Percentiles rank a stretch among this genome's conserved stretches.
Conservation (phyloP, 345 rosid genomes). For the Eutrema heterophyllum region DNA sequence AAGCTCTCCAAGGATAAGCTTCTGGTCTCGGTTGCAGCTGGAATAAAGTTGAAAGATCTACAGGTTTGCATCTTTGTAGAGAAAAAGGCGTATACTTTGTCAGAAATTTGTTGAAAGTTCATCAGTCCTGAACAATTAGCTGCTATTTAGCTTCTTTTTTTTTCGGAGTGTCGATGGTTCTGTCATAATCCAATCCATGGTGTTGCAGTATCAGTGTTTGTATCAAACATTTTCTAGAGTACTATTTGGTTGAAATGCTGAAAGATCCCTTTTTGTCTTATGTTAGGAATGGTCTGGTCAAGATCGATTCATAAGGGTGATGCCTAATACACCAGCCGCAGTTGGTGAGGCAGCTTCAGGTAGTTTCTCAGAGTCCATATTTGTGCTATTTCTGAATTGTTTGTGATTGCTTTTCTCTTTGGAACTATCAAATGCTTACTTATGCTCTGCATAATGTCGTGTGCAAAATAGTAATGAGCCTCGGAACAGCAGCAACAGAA, state of each 20-base stretch:
- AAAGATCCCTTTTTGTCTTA: neutral
- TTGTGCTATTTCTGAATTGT: neutral
- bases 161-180: neutral
- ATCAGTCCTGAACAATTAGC: neutral
- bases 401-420: neutral
- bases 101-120: neutral
- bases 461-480: constrained; percentile 53
- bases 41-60: constrained; percentile 67
- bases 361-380: neutral
- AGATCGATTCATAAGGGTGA: constrained; percentile 67
- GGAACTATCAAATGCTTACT: neutral
- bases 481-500: constrained; percentile 70
- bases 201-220: neutral
- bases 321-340: constrained; percentile 94
- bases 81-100: neutral
- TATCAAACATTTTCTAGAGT: neutral
- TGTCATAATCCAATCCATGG: neutral
- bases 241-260: neutral
- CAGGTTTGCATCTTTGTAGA: constrained; percentile 39
- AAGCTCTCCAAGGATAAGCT: constrained; percentile 59
- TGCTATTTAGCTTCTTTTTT: neutral
- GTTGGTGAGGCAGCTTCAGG: constrained; percentile 89
- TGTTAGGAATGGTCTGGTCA: constrained; percentile 85
- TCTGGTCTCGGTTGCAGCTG: constrained; percentile 85
- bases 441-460: neutral